Percentiles rank a stretch among this genome's conserved stretches.
Conservation (phyloP, 495 filamentous ascomycete genomes). For the Neurospora tetrasperma region DNA sequence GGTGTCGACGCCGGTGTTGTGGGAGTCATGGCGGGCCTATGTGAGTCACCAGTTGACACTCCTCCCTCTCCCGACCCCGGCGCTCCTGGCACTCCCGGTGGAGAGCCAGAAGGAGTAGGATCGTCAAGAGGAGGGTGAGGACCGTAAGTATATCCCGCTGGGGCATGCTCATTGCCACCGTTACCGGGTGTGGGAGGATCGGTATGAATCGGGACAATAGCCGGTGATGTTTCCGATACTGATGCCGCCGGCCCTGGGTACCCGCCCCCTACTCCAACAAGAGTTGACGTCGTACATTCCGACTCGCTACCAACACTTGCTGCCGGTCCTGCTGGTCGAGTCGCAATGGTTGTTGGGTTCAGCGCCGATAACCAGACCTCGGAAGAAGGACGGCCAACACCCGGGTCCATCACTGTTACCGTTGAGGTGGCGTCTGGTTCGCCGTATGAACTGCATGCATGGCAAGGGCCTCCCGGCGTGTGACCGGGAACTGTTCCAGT, state of each 20-base stretch:
- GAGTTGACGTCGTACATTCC: neutral
- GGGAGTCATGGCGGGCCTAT: neutral
- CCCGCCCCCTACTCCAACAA: neutral
- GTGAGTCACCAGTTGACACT: neutral
- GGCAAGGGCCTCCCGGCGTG: constrained; percentile 20
- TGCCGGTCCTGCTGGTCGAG: neutral
- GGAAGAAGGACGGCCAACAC: neutral
- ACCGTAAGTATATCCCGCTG: neutral
- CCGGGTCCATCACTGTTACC: neutral
- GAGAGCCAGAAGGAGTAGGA: neutral
- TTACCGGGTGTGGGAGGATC: neutral
- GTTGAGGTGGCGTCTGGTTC: neutral
- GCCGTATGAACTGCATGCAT: constrained; percentile 16
- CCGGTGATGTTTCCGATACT: neutral
- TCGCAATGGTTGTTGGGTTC: neutral
- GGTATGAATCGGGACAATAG: neutral
- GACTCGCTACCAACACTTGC: neutral
- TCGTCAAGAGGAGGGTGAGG: neutral
- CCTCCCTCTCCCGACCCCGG: neutral
- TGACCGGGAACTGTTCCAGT: constrained; percentile 23
- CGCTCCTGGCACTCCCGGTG: neutral
- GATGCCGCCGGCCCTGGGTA: neutral
- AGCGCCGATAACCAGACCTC: neutral
- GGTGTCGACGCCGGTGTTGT: neutral
- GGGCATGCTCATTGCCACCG: neutral